Base-by-base conservation (phyloP, 2,329 filamentous ascomycete species). In the Venturia pyrina region DNA sequence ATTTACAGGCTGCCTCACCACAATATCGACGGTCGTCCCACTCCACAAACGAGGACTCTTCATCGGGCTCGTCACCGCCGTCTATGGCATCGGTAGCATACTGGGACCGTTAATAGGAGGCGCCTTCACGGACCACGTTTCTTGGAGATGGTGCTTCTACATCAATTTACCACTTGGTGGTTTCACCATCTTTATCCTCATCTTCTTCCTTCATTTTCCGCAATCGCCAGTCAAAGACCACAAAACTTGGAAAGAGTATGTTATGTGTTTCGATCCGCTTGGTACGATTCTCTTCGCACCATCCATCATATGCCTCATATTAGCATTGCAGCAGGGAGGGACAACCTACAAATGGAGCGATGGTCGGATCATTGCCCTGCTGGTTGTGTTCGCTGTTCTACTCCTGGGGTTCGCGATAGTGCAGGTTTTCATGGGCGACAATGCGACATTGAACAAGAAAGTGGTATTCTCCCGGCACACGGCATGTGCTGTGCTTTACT, bases 241-340 rank as follows among this genome's bases (percentile, higher is more conserved):
- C 32, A 72, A 72, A 1, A 59, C 59, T 19, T 48, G 64, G 21
- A 65, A 66, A 37, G 77, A 73, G 66, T 78, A 75, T 69, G 67
- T 78, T 7, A 68, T 75, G 0, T 77, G 81, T 32, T 74, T 83
- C 65, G 82, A 84, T 65, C 69, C 76, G 0, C 66, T 75, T 0
- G 82, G 82, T 1, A 72, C 73, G 0, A 68, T 72, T 13, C 69
- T 80, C 24, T 67, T 80, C 6, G 74, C 81, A 67, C 75, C 71
- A 1, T 72, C 72, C 11, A 68, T 76, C 24, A 66, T 79, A n/a
- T 77, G 73, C 68, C 76, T 78, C 43, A 68, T 82, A 13, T 73
- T 83, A 0, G 80, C 78, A 1, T 71, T 83, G 8, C 78, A 83
- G 67, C 81, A 76, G 70, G 81, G 78, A 1, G 74, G 75, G 0